A percentile compares a stretch with the other conserved stretches of the same genome.
phyloP scores from a whole-genome alignment of 148 eudicot species.

The Vaccinium vitisidaea region DNA sequence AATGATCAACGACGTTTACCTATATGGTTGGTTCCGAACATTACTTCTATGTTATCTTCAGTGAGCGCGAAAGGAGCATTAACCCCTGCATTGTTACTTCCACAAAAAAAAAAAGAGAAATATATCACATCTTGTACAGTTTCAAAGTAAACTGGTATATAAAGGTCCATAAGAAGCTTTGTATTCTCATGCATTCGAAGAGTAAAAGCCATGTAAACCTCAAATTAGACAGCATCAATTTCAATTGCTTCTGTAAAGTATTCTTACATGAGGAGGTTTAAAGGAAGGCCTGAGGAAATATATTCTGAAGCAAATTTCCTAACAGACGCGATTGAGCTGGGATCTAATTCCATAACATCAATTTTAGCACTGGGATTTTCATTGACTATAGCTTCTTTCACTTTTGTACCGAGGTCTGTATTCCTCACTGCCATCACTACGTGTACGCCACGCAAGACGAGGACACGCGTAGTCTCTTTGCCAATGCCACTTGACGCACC shows the following conservation, averaged over 20 bases:
- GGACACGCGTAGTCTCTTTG: neutral
- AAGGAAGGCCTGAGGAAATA: conserved; percentile 24
- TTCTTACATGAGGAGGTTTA: conserved; percentile 68
- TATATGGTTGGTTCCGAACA: conserved; percentile 85
- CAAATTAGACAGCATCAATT: neutral
- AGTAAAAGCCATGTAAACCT: neutral
- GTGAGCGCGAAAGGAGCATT: conserved; percentile 79
- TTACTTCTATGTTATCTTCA: conserved; percentile 76
- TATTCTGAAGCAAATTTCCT: conserved; percentile 72
- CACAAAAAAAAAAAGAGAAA: conserved; percentile 11
- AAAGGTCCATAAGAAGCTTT: neutral
- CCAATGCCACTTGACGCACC: conserved; percentile 82
- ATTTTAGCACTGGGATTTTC: conserved; percentile 69
- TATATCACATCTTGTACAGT: neutral
- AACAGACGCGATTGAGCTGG: conserved; percentile 73
- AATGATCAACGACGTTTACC: conserved; percentile 35
- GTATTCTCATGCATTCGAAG: neutral
- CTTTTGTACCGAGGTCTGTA: conserved; percentile 46
- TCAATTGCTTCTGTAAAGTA: neutral
- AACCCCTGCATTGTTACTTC: conserved; percentile 93
- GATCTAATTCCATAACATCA: conserved; percentile 87
- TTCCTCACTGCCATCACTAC: neutral
- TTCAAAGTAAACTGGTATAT: neutral
- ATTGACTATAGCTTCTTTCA: conserved; percentile 56
- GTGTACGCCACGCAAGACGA: neutral